These are phyloP conservation scores for Oxalis stricta DNA, from an alignment of 441 rosid genomes.

Conservation along the genomic window DNA sequence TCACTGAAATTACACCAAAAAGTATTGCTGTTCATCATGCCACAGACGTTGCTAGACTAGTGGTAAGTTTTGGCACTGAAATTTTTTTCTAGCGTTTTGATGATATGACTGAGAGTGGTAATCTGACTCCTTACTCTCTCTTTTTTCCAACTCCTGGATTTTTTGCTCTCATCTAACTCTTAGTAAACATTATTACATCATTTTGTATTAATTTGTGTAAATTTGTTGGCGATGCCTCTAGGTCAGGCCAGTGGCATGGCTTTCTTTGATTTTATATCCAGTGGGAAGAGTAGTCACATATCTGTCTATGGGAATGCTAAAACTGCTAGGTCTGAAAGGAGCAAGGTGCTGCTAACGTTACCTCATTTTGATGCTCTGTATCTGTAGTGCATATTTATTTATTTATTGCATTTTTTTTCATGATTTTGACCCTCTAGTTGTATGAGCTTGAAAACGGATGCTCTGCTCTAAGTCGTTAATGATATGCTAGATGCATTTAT, in stretches of 20 bases:
- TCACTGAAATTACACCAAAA: constrained; percentile 98
- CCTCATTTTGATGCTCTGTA: background rate
- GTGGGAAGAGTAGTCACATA: constrained; percentile 92
- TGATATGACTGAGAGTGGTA: no score
- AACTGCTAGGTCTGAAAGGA: constrained; percentile 89
- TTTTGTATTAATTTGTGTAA: constrained; percentile 17
- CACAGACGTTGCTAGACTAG: constrained; percentile 86
- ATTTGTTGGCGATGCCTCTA: constrained; percentile 38
- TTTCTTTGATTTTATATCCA: constrained; percentile 84
- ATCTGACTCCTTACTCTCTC: background rate
- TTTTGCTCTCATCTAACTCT: constrained; percentile 8
- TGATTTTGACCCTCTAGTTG: no score
- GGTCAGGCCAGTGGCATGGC: constrained; percentile 99
- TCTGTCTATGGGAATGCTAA: constrained; percentile 94
- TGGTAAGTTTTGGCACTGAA: constrained; percentile 44
- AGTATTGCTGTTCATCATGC: constrained; percentile 97
- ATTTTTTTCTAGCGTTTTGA: no score
- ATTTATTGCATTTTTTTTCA: background rate
- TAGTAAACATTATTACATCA: constrained; percentile 8
- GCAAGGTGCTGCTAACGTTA: constrained; percentile 48
- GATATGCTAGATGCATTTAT: no score
- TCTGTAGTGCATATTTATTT: background rate
- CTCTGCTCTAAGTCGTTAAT: no score
- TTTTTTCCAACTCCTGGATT: constrained; percentile 4
- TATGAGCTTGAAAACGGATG: no score